Conservation (phyloP, 305 asterid species). For the Solanum aculeatissimum region DNA sequence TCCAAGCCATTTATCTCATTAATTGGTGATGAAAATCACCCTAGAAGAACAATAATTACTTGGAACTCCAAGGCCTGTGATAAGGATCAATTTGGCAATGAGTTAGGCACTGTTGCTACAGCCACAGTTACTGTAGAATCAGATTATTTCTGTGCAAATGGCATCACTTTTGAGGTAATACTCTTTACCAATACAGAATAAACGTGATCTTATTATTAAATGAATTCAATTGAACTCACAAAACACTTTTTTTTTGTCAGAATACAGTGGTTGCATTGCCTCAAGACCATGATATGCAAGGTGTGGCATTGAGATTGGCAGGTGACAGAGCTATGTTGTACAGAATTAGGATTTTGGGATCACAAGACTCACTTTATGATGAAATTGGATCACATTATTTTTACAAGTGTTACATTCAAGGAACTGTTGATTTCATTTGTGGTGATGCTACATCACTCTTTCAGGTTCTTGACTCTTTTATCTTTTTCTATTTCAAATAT, state of each 20-base stretch:
- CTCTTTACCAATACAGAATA: background rate
- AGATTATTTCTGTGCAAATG: constrained; percentile 50
- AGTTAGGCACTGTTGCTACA: constrained; percentile 29
- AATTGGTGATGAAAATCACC: constrained; percentile 25
- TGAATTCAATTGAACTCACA: background rate
- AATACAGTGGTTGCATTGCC: constrained; percentile 22
- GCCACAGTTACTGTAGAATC: constrained; percentile 45
- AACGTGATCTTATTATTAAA: background rate
- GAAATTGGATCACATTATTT: constrained; percentile 51
- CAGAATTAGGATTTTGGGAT: constrained; percentile 50
- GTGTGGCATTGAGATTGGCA: constrained; percentile 50
- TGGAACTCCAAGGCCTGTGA: constrained; percentile 56
- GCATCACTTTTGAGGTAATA: constrained; percentile 52
- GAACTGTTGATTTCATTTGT: constrained; percentile 64
- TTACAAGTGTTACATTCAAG: constrained; percentile 53
- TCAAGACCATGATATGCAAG: constrained; percentile 46
- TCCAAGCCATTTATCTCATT: constrained; percentile 47
- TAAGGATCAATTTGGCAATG: constrained; percentile 2
- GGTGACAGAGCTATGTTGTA: constrained; percentile 67
- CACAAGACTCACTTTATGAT: constrained; percentile 70
- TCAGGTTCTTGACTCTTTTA: constrained; percentile 19
- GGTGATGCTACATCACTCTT: constrained; percentile 67
- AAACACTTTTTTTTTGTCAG: constrained; percentile 3
- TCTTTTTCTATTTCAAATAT: background rate
- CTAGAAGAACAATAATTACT: constrained; percentile 28